phyloP scores from a whole-genome alignment of 805 yeast genomes.

The Huiozyma naganishii region DNA sequence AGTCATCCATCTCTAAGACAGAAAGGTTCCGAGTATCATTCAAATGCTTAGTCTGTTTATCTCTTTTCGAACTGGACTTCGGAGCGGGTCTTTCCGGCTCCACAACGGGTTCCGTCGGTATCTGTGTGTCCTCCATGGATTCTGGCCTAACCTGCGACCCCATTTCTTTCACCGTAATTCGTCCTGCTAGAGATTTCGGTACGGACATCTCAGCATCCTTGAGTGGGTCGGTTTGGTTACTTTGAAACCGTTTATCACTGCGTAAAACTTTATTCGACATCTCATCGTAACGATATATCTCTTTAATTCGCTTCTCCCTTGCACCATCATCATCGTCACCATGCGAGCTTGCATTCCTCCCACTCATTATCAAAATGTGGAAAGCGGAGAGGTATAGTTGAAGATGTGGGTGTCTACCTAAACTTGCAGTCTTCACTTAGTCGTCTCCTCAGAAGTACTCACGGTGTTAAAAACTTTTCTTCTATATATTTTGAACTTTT shows the following conservation, averaged over 20 bases:
- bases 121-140: slow-evolving; percentile 7
- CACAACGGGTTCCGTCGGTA: slow-evolving; percentile 7
- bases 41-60: background rate
- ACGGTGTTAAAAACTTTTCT: no score
- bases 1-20: slow-evolving; percentile 26
- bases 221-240: slow-evolving; percentile 30
- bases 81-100: slow-evolving; percentile 13
- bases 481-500: no score
- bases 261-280: slow-evolving; percentile 69
- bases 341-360: background rate
- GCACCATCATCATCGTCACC: background rate
- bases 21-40: slow-evolving; percentile 11
- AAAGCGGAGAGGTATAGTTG: background rate
- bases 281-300: slow-evolving; percentile 49
- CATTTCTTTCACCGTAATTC: slow-evolving; percentile 57
- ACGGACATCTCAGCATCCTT: slow-evolving; percentile 42
- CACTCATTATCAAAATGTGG: background rate
- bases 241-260: slow-evolving; percentile 43
- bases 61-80: slow-evolving; percentile 3
- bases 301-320: slow-evolving; percentile 18
- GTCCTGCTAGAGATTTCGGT: slow-evolving; percentile 67
- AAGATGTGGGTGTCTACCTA: background rate
- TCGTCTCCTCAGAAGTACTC: no score
- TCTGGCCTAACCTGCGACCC: slow-evolving; percentile 33
- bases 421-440: no score